A percentile compares a stretch with the other conserved stretches of the same genome.
phyloP scores from a whole-genome alignment of 176 grass and related monocot species.

The Zoysia japonica region DNA sequence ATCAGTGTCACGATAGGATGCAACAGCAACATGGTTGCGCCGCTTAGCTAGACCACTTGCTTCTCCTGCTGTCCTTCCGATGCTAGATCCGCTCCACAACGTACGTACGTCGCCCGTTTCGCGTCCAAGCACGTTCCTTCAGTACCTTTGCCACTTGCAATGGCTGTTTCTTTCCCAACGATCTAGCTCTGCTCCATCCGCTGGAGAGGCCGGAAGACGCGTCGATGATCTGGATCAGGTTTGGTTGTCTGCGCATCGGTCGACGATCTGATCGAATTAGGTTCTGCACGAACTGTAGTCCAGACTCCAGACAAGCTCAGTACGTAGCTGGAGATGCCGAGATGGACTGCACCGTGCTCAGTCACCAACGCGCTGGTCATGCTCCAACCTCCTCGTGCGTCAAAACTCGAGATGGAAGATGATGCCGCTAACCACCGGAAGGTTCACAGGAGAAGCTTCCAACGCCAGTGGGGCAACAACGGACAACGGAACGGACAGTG shows the following conservation, averaged over 20 bases:
- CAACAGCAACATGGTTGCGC: neutral
- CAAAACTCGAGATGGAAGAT: neutral
- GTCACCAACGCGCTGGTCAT: neutral
- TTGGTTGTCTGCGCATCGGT: no score
- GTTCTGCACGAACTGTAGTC: no score
- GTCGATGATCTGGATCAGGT: neutral
- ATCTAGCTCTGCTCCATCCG: no score
- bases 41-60: neutral
- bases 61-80: neutral
- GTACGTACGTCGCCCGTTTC: neutral
- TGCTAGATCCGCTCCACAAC: neutral
- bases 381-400: neutral
- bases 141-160: neutral
- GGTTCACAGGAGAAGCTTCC: slow-evolving; percentile 19
- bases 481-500: neutral
- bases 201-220: neutral
- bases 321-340: no score
- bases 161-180: neutral
- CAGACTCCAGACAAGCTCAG: neutral
- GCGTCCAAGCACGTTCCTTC: neutral
- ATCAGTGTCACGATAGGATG: neutral
- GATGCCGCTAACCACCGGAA: neutral
- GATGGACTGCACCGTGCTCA: no score
- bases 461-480: neutral
- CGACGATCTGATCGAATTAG: no score